These are phyloP conservation scores for Salix purpurea DNA, from an alignment of 345 rosid genomes.

Conservation along the genomic window DNA sequence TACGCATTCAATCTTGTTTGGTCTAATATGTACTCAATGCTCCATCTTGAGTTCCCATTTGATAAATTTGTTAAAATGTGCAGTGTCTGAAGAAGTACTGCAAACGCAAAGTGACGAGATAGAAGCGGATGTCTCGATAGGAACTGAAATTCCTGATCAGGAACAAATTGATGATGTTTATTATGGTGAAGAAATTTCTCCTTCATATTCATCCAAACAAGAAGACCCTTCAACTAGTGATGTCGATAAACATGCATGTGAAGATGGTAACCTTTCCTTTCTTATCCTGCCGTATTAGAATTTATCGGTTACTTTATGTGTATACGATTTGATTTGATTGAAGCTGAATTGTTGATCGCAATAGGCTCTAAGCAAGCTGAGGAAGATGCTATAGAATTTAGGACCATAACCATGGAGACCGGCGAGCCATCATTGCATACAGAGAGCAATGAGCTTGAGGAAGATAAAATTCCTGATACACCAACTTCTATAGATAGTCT, in stretches of 20 bases:
- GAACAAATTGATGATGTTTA: conserved; percentile 50
- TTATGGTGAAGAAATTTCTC: conserved; percentile 22
- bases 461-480: conserved; percentile 63
- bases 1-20: conserved; percentile 20
- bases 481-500: conserved; percentile 50
- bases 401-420: conserved; percentile 33
- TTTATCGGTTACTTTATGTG: neutral
- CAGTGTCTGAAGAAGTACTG: conserved; percentile 39
- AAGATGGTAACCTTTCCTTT: conserved; percentile 34
- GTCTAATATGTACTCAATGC: neutral
- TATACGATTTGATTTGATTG: neutral
- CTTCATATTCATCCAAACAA: conserved; percentile 16
- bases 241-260: conserved; percentile 14
- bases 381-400: conserved; percentile 44
- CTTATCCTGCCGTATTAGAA: neutral
- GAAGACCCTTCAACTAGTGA: conserved; percentile 28
- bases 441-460: conserved; percentile 48
- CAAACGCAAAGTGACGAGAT: conserved; percentile 48
- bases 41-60: neutral
- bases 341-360: neutral
- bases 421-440: conserved; percentile 25
- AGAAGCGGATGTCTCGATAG: conserved; percentile 71
- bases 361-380: conserved; percentile 35
- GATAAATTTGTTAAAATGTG: conserved; percentile 3
- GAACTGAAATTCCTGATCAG: conserved; percentile 86